Evolutionary conservation across 2,329 filamentous ascomycete species (phyloP).

Genomic region (Dactylonectria estremocensis): DNA sequence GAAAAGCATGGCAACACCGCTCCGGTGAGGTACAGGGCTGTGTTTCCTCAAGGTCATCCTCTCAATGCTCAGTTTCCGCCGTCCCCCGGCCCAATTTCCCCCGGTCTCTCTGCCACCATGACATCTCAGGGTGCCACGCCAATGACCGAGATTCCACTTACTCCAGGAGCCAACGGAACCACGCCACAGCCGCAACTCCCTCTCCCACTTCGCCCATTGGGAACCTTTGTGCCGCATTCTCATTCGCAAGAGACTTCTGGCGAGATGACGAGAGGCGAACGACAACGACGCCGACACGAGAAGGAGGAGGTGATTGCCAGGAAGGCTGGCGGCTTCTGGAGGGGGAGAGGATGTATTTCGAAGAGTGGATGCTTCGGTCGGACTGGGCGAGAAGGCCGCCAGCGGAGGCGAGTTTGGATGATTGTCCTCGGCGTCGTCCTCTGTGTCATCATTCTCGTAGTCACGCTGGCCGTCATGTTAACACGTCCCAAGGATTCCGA

Average conservation of each 20-base stretch:
- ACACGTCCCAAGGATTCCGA: constrained; percentile 45
- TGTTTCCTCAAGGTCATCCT: constrained; percentile 70
- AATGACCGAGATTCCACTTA: constrained; percentile 72
- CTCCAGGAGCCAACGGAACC: constrained; percentile 54
- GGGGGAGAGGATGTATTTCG: constrained; percentile 75
- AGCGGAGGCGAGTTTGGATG: constrained; percentile 73
- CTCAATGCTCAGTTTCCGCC: constrained; percentile 64
- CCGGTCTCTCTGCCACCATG: constrained; percentile 74
- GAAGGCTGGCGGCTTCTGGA: constrained; percentile 74
- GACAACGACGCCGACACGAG: constrained; percentile 70
- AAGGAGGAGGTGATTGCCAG: constrained; percentile 75
- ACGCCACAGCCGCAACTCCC: constrained; percentile 39
- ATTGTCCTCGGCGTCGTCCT: constrained; percentile 66
- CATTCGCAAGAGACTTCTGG: constrained; percentile 60
- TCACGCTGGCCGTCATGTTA: constrained; percentile 73
- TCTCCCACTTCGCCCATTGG: constrained; percentile 62
- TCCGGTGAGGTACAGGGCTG: constrained; percentile 67
- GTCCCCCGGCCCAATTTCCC: constrained; percentile 74
- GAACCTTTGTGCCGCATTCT: constrained; percentile 62
- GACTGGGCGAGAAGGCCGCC: constrained; percentile 74
- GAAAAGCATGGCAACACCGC: constrained; percentile 53
- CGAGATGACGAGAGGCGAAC: constrained; percentile 63
- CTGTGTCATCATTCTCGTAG: constrained; percentile 68
- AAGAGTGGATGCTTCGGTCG: constrained; percentile 77
- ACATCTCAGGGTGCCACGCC: constrained; percentile 73